Conservation (phyloP, 208 protist genomes). For the Leptomonas seymouri region DNA sequence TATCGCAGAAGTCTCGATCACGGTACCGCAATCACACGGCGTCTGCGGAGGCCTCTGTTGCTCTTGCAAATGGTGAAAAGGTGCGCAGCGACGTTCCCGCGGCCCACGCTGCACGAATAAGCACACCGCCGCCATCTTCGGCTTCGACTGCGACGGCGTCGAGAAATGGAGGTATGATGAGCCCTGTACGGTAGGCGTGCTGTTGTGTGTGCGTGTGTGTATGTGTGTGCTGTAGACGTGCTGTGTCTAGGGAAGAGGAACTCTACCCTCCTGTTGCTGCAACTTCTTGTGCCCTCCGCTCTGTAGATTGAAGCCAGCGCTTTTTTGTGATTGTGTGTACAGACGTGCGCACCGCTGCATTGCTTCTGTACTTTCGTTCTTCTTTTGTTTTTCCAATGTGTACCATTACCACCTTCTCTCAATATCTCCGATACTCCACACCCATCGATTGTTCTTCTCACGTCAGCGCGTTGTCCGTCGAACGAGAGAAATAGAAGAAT, state of each 20-base stretch:
- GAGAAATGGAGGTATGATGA: constrained; percentile 28
- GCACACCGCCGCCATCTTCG: not conserved
- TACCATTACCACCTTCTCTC: not conserved
- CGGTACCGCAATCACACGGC: constrained; percentile 3
- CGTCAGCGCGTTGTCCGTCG: too few species aligned
- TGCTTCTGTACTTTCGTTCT: constrained; percentile 14
- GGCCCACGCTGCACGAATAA: too few species aligned
- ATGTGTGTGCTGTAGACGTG: not conserved
- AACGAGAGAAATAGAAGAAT: too few species aligned
- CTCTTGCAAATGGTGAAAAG: too few species aligned
- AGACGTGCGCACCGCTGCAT: not conserved
- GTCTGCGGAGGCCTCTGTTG: not conserved
- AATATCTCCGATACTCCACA: too few species aligned
- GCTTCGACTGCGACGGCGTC: not conserved
- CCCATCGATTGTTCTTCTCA: too few species aligned
- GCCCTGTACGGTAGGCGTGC: constrained; percentile 17
- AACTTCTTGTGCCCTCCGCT: too few species aligned
- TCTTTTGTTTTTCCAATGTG: not conserved
- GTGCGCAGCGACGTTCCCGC: not conserved
- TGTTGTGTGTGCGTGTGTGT: not conserved
- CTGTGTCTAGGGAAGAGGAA: too few species aligned
- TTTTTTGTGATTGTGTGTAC: constrained; percentile 6
- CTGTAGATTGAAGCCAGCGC: not conserved
- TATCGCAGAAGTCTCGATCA: constrained; percentile 26
- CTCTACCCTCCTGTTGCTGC: too few species aligned